Percentiles rank a stretch among this genome's conserved stretches.
These are phyloP conservation scores for Cubamyces sp. DNA, from an alignment of 768 basidiomycete genomes.

Conservation along the genomic window DNA sequence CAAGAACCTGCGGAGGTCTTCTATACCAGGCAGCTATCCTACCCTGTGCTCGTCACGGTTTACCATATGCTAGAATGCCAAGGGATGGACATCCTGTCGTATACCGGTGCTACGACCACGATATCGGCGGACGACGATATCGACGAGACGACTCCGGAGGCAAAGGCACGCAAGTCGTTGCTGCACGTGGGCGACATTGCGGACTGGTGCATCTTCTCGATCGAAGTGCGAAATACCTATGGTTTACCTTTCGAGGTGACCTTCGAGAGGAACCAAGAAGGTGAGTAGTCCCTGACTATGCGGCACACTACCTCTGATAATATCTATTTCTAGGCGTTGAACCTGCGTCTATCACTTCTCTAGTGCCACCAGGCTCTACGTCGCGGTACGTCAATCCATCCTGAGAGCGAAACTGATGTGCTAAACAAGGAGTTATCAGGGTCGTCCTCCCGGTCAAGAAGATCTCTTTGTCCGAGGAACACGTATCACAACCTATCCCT, in stretches of 20 bases:
- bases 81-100: constrained; percentile 79
- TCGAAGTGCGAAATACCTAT: constrained; percentile 93
- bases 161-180: constrained; percentile 33
- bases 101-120: constrained; percentile 40
- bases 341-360: constrained; percentile 48
- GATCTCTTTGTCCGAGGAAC: constrained; percentile 59
- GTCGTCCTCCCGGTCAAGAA: constrained; percentile 75
- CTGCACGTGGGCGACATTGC: constrained; percentile 52
- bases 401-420: not conserved
- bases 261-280: constrained; percentile 68
- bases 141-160: constrained; percentile 25
- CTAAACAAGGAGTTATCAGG: constrained; percentile 38
- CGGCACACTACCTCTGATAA: not conserved
- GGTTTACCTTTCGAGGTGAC: constrained; percentile 90
- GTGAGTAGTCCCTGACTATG: constrained; percentile 36
- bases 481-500: constrained; percentile 74
- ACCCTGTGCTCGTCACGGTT: constrained; percentile 91
- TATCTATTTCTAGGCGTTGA: constrained; percentile 42
- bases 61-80: constrained; percentile 93
- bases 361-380: constrained; percentile 88
- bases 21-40: constrained; percentile 84
- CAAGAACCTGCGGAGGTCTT: constrained; percentile 56
- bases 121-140: constrained; percentile 25
- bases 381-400: constrained; percentile 57
- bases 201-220: constrained; percentile 84